Conservation (phyloP, 2,329 filamentous ascomycete species). For the Spiromastix sp. region DNA sequence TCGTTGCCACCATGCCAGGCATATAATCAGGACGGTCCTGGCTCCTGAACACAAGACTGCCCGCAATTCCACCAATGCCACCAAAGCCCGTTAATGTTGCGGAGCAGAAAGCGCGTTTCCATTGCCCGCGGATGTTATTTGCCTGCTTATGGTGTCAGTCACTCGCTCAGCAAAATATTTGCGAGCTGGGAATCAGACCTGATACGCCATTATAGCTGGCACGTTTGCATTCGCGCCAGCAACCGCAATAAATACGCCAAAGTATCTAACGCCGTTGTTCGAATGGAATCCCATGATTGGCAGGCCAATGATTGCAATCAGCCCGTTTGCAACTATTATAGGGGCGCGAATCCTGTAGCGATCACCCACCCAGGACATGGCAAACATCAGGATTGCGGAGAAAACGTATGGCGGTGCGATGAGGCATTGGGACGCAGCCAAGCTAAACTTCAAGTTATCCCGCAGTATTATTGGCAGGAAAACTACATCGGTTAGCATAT, state of each 20-base stretch:
- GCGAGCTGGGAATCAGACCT: slow-evolving; percentile 27
- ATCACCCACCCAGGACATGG: slow-evolving; percentile 51
- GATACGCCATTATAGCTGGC: slow-evolving; percentile 60
- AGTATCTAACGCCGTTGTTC: slow-evolving; percentile 48
- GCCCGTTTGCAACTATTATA: slow-evolving; percentile 52
- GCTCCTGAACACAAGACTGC: slow-evolving; percentile 55
- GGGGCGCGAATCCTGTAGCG: slow-evolving; percentile 53
- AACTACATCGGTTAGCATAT: slow-evolving; percentile 8
- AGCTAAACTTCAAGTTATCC: slow-evolving; percentile 49
- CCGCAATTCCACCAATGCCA: slow-evolving; percentile 62
- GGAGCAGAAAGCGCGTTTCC: slow-evolving; percentile 68
- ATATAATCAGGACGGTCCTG: slow-evolving; percentile 10
- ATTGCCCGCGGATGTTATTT: slow-evolving; percentile 72
- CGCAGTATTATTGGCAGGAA: slow-evolving; percentile 62
- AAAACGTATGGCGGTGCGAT: slow-evolving; percentile 56
- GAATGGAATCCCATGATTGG: slow-evolving; percentile 56
- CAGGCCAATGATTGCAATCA: slow-evolving; percentile 54
- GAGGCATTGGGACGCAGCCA: slow-evolving; percentile 54
- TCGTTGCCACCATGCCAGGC: slow-evolving; percentile 9
- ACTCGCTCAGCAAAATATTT: background rate
- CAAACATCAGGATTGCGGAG: slow-evolving; percentile 49
- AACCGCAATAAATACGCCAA: slow-evolving; percentile 59
- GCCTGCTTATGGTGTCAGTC: slow-evolving; percentile 27
- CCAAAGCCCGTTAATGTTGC: slow-evolving; percentile 64
- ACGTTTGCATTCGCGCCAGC: slow-evolving; percentile 64